Conservation (phyloP, 208 protist genomes). For the Leptomonas seymouri region DNA sequence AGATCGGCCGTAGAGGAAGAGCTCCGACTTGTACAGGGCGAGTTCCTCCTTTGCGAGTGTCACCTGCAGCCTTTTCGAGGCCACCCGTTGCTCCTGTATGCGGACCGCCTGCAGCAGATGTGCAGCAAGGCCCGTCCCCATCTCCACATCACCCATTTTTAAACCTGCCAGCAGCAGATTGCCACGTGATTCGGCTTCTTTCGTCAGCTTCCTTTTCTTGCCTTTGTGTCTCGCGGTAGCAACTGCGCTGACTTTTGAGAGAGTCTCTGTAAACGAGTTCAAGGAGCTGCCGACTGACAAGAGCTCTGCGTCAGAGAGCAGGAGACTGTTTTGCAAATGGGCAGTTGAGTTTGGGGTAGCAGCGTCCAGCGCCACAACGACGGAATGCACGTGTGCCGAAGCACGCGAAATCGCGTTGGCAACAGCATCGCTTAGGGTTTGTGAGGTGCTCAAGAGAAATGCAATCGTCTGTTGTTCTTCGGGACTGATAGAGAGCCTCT, state of each 20-base stretch:
- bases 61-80: conserved; percentile 47
- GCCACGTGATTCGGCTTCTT: not conserved
- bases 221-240: not conserved
- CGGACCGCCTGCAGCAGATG: conserved; percentile 47
- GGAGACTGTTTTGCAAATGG: conserved; percentile 54
- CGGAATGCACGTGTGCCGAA: conserved; percentile 13
- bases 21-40: conserved; percentile 70
- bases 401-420: conserved; percentile 11
- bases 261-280: conserved; percentile 46
- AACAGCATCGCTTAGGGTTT: conserved; percentile 14
- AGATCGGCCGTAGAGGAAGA: conserved; percentile 51
- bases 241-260: conserved; percentile 27
- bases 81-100: conserved; percentile 39
- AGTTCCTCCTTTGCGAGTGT: conserved; percentile 85
- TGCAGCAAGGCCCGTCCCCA: conserved; percentile 4
- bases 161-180: not conserved
- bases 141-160: not conserved
- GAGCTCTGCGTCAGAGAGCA: conserved; percentile 80
- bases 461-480: conserved; percentile 13
- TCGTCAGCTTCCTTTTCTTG: conserved; percentile 7
- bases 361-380: conserved; percentile 48
- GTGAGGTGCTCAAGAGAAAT: conserved; percentile 18
- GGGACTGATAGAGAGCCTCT: not conserved
- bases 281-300: conserved; percentile 49
- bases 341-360: conserved; percentile 37